Evolutionary conservation across 495 filamentous ascomycete genomes (phyloP).

Genomic region (Trichoderma reesei): DNA sequence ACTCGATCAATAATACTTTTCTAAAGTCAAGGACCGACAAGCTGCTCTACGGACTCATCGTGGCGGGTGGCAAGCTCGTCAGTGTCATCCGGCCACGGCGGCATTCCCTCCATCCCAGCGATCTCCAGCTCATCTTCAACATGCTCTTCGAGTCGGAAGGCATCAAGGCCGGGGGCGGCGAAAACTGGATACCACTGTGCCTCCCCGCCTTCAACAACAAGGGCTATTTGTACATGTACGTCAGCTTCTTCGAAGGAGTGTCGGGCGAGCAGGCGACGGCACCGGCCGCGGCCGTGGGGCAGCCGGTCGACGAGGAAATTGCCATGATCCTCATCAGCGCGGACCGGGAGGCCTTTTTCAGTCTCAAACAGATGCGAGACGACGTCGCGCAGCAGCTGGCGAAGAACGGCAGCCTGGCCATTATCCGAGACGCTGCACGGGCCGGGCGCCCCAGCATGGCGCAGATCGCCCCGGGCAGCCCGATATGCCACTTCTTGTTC

Average conservation of each 20-base stretch:
- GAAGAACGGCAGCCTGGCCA: conserved; percentile 61
- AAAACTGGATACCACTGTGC: conserved; percentile 96
- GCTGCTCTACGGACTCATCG: conserved; percentile 86
- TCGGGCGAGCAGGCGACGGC: conserved; percentile 31
- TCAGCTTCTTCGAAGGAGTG: conserved; percentile 64
- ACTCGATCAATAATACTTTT: conserved; percentile 76
- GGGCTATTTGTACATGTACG: conserved; percentile 98
- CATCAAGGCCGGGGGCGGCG: conserved; percentile 75
- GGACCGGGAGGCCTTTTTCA: conserved; percentile 86
- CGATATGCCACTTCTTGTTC: conserved; percentile 84
- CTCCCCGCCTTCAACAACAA: conserved; percentile 94
- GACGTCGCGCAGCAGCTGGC: conserved; percentile 64
- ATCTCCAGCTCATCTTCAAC: conserved; percentile 94
- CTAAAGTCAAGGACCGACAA: conserved; percentile 63
- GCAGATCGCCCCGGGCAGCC: conserved; percentile 70
- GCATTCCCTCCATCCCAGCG: conserved; percentile 90
- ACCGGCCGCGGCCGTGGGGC: conserved; percentile 14
- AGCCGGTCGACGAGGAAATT: conserved; percentile 57
- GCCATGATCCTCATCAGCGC: conserved; percentile 88
- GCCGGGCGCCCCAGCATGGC: conserved; percentile 56
- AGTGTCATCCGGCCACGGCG: conserved; percentile 89
- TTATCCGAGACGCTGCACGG: conserved; percentile 62
- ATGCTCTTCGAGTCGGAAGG: conserved; percentile 97
- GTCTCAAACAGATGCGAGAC: conserved; percentile 76
- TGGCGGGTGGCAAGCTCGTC: conserved; percentile 88